Percentiles rank a stretch among this genome's conserved stretches.
Conservation (phyloP, 805 yeast species). For the Pichia paraexigua region DNA sequence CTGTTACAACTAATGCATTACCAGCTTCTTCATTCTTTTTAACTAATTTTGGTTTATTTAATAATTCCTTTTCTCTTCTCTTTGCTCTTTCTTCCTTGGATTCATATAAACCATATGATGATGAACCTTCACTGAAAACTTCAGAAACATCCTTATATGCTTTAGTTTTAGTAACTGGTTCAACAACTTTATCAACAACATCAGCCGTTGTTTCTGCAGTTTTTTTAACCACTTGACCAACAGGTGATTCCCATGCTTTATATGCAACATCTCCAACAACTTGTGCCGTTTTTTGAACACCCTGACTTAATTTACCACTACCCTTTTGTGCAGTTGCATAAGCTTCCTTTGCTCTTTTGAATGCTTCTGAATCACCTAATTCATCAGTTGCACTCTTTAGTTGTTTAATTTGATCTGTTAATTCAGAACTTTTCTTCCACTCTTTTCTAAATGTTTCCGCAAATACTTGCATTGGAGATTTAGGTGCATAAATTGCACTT, state of each 20-base stretch:
- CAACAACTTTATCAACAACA: constrained; percentile 76
- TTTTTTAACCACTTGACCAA: constrained; percentile 80
- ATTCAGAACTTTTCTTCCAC: constrained; percentile 83
- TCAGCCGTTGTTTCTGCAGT: constrained; percentile 81
- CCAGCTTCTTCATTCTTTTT: constrained; percentile 80
- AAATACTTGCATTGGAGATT: constrained; percentile 86
- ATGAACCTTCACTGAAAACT: constrained; percentile 86
- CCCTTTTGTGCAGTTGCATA: constrained; percentile 75
- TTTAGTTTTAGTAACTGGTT: constrained; percentile 88
- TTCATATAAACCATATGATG: constrained; percentile 89
- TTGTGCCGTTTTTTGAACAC: constrained; percentile 84
- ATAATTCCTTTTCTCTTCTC: constrained; percentile 59
- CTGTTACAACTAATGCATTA: constrained; percentile 71
- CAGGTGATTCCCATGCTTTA: constrained; percentile 94
- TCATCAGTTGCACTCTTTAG: constrained; percentile 93
- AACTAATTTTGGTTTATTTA: constrained; percentile 54
- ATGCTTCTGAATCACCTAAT: constrained; percentile 89
- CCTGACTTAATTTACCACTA: constrained; percentile 52
- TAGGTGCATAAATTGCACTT: constrained; percentile 18
- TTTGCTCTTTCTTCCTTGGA: constrained; percentile 70
- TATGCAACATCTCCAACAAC: constrained; percentile 84
- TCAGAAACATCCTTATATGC: constrained; percentile 83
- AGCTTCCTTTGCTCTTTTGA: constrained; percentile 88
- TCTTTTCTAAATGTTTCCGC: constrained; percentile 86
- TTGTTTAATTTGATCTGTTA: constrained; percentile 89